Evolutionary conservation across 2,329 filamentous ascomycete species (phyloP).

Genomic region (Exophiala bonariae): DNA sequence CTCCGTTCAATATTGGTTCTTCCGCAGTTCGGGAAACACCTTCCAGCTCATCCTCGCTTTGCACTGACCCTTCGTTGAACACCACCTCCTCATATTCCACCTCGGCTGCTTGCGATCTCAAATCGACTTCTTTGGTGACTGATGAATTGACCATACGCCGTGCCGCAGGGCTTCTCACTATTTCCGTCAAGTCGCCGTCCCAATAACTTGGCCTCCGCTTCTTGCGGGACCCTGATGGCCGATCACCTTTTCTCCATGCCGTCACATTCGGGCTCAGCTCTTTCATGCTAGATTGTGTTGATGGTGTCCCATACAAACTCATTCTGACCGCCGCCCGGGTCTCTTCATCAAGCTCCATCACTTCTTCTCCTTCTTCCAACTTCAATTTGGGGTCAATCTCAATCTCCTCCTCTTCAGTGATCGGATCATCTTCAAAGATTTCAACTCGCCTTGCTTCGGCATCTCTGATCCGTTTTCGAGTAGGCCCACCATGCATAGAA

Average conservation of each 20-base stretch:
- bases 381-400: slow-evolving; percentile 9
- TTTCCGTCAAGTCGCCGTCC: slow-evolving; percentile 27
- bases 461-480: slow-evolving; percentile 17
- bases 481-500: slow-evolving; percentile 3
- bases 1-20: slow-evolving; percentile 4
- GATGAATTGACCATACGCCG: slow-evolving; percentile 22
- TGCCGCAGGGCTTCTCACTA: slow-evolving; percentile 26
- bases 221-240: slow-evolving; percentile 18
- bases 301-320: slow-evolving; percentile 22
- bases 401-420: slow-evolving; percentile 3
- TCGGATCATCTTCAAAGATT: slow-evolving; percentile 10
- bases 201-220: slow-evolving; percentile 29
- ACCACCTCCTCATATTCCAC: slow-evolving; percentile 12
- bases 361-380: slow-evolving; percentile 23
- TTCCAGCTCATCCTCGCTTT: slow-evolving; percentile 8
- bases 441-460: slow-evolving; percentile 9
- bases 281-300: slow-evolving; percentile 15
- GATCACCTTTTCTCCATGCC: slow-evolving; percentile 18
- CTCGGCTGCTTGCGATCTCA: slow-evolving; percentile 20
- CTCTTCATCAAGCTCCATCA: slow-evolving; percentile 26
- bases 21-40: slow-evolving; percentile 8
- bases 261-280: slow-evolving; percentile 28
- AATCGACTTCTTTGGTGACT: slow-evolving; percentile 18
- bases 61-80: slow-evolving; percentile 4
- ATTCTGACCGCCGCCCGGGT: slow-evolving; percentile 23